phyloP scores from a whole-genome alignment of 371 early-diverging fungal genomes.

The Thermomucor indicae-seudaticae region DNA sequence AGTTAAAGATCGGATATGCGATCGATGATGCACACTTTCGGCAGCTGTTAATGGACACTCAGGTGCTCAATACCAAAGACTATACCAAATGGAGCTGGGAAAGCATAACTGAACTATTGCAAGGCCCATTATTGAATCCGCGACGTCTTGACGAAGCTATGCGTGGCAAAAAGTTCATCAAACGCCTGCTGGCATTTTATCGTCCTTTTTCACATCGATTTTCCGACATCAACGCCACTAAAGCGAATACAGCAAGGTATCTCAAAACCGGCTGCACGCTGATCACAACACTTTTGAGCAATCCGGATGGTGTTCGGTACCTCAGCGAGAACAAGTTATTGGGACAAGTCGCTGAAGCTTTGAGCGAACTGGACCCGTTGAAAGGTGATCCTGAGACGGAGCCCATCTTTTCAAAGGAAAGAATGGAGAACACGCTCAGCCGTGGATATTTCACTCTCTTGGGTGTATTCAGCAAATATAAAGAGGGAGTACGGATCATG shows the following conservation, averaged over 20 bases:
- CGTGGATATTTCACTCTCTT: conserved; percentile 80
- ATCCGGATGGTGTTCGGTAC: conserved; percentile 67
- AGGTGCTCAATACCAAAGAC: conserved; percentile 74
- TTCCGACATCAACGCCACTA: conserved; percentile 58
- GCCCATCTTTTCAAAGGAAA: conserved; percentile 73
- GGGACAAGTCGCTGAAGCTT: conserved; percentile 62
- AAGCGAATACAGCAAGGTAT: conserved; percentile 45
- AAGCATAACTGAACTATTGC: conserved; percentile 66
- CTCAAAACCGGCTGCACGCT: conserved; percentile 65
- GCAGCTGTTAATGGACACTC: conserved; percentile 63
- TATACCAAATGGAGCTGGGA: conserved; percentile 85
- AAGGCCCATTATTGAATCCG: conserved; percentile 72
- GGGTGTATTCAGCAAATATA: conserved; percentile 59
- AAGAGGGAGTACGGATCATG: conserved; percentile 66
- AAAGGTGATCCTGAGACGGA: conserved; percentile 44
- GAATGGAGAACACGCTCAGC: conserved; percentile 70
- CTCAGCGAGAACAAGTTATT: conserved; percentile 66
- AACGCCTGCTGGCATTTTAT: conserved; percentile 73
- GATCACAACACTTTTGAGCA: conserved; percentile 54
- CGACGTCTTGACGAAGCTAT: conserved; percentile 77
- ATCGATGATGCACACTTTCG: conserved; percentile 76
- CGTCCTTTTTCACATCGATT: conserved; percentile 74
- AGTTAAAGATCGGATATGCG: conserved; percentile 63
- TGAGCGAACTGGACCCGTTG: conserved; percentile 69
- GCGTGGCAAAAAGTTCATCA: conserved; percentile 70